A percentile compares a stretch with the other conserved stretches of the same genome.
Evolutionary conservation across 2,329 filamentous ascomycete genomes (phyloP).

Genomic region (Lecanoromycetidae sp.): DNA sequence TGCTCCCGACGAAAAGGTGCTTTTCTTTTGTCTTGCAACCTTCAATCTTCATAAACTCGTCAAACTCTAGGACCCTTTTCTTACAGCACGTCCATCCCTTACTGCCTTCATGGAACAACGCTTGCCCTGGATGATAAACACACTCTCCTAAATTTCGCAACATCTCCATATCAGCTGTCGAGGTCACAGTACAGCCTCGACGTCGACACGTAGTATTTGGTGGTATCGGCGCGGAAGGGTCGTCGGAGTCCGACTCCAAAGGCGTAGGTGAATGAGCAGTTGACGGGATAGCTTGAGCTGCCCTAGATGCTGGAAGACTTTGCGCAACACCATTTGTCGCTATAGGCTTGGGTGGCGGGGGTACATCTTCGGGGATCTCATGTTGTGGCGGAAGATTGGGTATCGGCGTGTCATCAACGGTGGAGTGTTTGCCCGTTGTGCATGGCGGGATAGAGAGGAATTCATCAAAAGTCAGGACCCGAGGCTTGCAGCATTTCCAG

Average conservation of each 20-base stretch:
- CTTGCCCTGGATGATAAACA: constrained; percentile 74
- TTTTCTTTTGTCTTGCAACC: constrained; percentile 72
- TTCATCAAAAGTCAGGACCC: constrained; percentile 94
- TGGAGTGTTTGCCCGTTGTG: constrained; percentile 84
- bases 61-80: constrained; percentile 85
- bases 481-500: constrained; percentile 98
- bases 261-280: constrained; percentile 44
- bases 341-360: constrained; percentile 19
- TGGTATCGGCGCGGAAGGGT: constrained; percentile 60
- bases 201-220: constrained; percentile 66
- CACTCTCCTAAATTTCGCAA: constrained; percentile 62
- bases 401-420: constrained; percentile 59
- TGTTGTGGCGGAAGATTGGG: constrained; percentile 33
- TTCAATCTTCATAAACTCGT: constrained; percentile 92
- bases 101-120: constrained; percentile 94
- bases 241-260: constrained; percentile 78
- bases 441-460: constrained; percentile 89
- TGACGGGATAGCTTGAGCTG: constrained; percentile 26
- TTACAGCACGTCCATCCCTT: constrained; percentile 98
- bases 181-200: constrained; percentile 57
- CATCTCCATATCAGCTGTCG: constrained; percentile 42
- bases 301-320: constrained; percentile 17
- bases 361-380: constrained; percentile 32
- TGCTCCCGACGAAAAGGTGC: constrained; percentile 72
- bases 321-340: constrained; percentile 19